These are phyloP conservation scores for Barnettozyma siamensis DNA, from an alignment of 805 yeast species.

Conservation along the genomic window DNA sequence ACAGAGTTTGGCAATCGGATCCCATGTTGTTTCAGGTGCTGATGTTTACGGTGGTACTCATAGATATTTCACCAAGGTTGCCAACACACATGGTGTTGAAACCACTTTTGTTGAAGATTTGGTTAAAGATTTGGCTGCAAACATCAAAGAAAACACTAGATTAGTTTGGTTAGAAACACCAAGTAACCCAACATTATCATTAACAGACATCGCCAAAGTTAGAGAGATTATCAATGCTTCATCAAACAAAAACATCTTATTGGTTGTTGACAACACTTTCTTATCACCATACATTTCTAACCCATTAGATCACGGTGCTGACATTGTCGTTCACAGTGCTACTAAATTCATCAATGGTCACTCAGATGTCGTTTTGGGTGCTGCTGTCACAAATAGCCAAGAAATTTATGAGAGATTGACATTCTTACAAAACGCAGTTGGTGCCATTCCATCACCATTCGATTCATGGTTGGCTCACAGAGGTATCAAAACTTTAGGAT, in stretches of 20 bases:
- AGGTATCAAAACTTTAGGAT: conserved; percentile 81
- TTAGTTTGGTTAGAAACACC: conserved; percentile 89
- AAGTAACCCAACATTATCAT: conserved; percentile 77
- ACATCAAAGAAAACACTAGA: conserved; percentile 57
- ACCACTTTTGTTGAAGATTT: conserved; percentile 64
- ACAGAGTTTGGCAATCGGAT: conserved; percentile 65
- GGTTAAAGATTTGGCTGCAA: conserved; percentile 47
- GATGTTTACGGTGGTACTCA: conserved; percentile 93
- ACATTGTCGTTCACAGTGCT: conserved; percentile 81
- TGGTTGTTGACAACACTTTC: conserved; percentile 87
- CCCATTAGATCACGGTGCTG: conserved; percentile 81
- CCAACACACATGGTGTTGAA: conserved; percentile 68
- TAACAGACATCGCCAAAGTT: conserved; percentile 68
- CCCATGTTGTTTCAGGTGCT: conserved; percentile 73
- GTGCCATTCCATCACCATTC: conserved; percentile 85
- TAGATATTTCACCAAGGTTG: conserved; percentile 84
- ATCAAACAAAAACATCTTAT: conserved; percentile 45
- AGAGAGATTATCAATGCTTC: conserved; percentile 45
- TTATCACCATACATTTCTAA: conserved; percentile 81
- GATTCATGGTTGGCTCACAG: conserved; percentile 92
- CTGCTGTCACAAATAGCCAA: conserved; percentile 63
- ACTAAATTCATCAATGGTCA: conserved; percentile 91
- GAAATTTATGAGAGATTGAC: conserved; percentile 56
- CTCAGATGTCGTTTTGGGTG: conserved; percentile 87
- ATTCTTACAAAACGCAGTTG: conserved; percentile 82